Evolutionary conservation across 495 filamentous ascomycete genomes (phyloP).

Genomic region (Aspergillus hancockii): DNA sequence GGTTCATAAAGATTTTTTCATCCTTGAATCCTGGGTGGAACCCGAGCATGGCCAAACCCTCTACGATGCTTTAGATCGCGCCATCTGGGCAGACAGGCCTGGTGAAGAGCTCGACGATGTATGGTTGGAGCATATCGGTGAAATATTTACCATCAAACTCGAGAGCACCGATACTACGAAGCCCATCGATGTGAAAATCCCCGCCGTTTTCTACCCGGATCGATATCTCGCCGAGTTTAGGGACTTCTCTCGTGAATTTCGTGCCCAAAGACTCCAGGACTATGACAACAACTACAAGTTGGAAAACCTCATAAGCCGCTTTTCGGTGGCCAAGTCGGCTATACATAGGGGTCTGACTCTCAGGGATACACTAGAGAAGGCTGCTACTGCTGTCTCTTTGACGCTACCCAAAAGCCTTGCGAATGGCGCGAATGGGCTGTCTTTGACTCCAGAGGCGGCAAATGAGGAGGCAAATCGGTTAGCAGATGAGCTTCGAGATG

Average conservation of each 20-base stretch:
- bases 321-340: conserved; percentile 25
- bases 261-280: conserved; percentile 37
- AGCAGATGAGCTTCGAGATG: conserved; percentile 36
- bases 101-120: conserved; percentile 53
- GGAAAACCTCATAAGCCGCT: conserved; percentile 37
- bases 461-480: conserved; percentile 33
- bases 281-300: conserved; percentile 43
- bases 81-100: conserved; percentile 60
- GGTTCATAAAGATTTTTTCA: conserved; percentile 41
- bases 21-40: conserved; percentile 42
- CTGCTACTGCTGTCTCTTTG: conserved; percentile 30
- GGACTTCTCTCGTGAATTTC: conserved; percentile 54
- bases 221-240: conserved; percentile 67
- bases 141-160: conserved; percentile 68
- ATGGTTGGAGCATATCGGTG: conserved; percentile 57
- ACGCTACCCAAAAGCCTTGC: conserved; percentile 28
- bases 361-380: conserved; percentile 38
- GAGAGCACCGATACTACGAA: conserved; percentile 46
- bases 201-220: conserved; percentile 73
- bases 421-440: conserved; percentile 19
- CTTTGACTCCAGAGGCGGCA: conserved; percentile 17
- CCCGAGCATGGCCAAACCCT: conserved; percentile 54
- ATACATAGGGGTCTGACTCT: conserved; percentile 29
- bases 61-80: conserved; percentile 71
- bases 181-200: conserved; percentile 63